Percentiles rank a stretch among this genome's conserved stretches.
Evolutionary conservation across 2,329 filamentous ascomycete species (phyloP).

Genomic region (Cadophora malorum): DNA sequence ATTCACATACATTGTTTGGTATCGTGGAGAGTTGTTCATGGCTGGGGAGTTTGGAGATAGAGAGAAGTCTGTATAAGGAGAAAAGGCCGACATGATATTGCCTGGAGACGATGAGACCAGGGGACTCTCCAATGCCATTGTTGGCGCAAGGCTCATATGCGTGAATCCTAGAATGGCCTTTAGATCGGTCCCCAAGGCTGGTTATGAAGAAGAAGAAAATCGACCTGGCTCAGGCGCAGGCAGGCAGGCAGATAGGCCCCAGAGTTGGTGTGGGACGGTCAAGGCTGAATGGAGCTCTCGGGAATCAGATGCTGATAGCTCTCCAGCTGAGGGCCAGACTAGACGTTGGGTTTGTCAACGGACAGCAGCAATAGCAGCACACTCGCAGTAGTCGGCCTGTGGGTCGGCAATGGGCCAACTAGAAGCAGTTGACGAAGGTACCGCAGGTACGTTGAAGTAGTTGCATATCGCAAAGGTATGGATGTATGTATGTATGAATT

Average conservation of each 20-base stretch:
- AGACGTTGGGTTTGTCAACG: conserved; percentile 10
- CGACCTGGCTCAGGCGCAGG: conserved; percentile 28
- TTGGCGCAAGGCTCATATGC: conserved; percentile 35
- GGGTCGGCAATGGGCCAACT: conserved; percentile 24
- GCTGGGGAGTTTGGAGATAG: conserved; percentile 59
- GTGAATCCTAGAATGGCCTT: conserved; percentile 30
- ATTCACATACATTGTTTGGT: conserved; percentile 57
- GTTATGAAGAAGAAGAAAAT: conserved; percentile 32
- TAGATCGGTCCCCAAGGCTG: conserved; percentile 28
- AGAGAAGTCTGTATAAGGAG: conserved; percentile 61
- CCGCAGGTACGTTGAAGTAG: conserved; percentile 24
- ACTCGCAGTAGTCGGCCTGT: conserved; percentile 15
- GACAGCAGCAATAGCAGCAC: conserved; percentile 2
- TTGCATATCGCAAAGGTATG: conserved; percentile 28
- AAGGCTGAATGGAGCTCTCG: conserved; percentile 38
- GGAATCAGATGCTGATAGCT: conserved; percentile 23
- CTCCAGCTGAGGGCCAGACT: conserved; percentile 25
- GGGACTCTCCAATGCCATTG: conserved; percentile 67
- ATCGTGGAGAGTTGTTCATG: conserved; percentile 51
- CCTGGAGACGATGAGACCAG: conserved; percentile 64
- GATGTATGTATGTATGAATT: conserved; percentile 2
- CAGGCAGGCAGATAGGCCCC: conserved; percentile 25
- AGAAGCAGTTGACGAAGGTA: conserved; percentile 26
- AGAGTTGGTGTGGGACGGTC: conserved; percentile 38
- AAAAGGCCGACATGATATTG: conserved; percentile 60